Evolutionary conservation across 1,139 yeast genomes (phyloP).

Genomic region (Taphrina deformans): DNA sequence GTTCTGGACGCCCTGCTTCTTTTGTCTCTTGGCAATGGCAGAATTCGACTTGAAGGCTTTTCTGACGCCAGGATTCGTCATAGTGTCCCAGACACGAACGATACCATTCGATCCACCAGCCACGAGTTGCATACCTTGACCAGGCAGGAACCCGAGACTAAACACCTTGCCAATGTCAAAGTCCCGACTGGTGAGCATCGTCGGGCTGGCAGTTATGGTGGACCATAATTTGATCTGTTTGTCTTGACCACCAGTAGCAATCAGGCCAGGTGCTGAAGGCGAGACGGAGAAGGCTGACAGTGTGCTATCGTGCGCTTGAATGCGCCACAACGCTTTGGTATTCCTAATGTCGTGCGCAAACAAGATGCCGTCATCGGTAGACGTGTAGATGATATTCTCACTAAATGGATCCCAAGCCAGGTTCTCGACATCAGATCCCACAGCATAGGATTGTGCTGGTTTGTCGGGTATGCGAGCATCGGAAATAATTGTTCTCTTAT

Average conservation of each 20-base stretch:
- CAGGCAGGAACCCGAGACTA: conserved; percentile 79
- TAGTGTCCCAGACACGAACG: conserved; percentile 89
- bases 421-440: conserved; percentile 77
- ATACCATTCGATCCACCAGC: conserved; percentile 87
- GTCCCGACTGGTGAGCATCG: conserved; percentile 88
- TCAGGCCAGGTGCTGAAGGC: conserved; percentile 64
- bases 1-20: not conserved
- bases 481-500: conserved; percentile 70
- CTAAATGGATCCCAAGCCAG: conserved; percentile 62
- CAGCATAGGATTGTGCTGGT: conserved; percentile 65
- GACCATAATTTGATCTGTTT: conserved; percentile 82
- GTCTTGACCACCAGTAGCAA: conserved; percentile 78
- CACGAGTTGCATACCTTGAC: conserved; percentile 77
- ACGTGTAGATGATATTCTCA: conserved; percentile 74
- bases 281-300: conserved; percentile 79
- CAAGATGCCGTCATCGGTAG: conserved; percentile 88
- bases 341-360: conserved; percentile 83
- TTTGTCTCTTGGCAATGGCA: not conserved
- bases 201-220: conserved; percentile 59
- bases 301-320: conserved; percentile 96
- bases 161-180: conserved; percentile 94
- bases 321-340: conserved; percentile 64
- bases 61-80: conserved; percentile 78
- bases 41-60: conserved; percentile 45
- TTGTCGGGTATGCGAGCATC: conserved; percentile 75